phyloP scores from a whole-genome alignment of 2,329 filamentous ascomycete genomes.

The Fusarium sp. region DNA sequence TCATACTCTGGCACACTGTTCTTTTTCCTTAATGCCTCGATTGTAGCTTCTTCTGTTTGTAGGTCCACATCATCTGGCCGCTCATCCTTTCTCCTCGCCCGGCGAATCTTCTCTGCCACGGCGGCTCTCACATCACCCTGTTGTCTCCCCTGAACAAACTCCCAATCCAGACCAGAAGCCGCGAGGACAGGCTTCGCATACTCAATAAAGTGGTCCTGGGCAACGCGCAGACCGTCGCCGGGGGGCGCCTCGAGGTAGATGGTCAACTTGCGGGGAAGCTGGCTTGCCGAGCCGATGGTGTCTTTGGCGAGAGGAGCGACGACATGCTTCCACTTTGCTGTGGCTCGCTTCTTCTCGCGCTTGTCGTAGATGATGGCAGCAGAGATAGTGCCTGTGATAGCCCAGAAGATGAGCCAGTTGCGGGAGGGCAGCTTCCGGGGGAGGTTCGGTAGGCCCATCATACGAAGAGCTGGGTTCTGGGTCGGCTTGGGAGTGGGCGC shows the following conservation, averaged over 20 bases:
- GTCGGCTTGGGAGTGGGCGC: conserved; percentile 57
- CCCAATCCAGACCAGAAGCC: conserved; percentile 92
- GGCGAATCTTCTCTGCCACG: conserved; percentile 86
- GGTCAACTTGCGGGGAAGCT: conserved; percentile 85
- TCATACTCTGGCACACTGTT: conserved; percentile 78
- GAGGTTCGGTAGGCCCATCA: conserved; percentile 88
- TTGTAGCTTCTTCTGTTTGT: conserved; percentile 63
- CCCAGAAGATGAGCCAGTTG: conserved; percentile 97
- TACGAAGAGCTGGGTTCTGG: conserved; percentile 78
- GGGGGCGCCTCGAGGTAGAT: conserved; percentile 89
- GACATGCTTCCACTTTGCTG: conserved; percentile 85
- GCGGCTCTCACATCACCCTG: conserved; percentile 94
- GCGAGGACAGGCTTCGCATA: conserved; percentile 95
- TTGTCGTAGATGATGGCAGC: conserved; percentile 91
- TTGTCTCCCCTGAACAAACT: conserved; percentile 90
- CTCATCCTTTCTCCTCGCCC: conserved; percentile 71
- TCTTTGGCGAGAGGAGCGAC: conserved; percentile 88
- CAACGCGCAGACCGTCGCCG: conserved; percentile 82
- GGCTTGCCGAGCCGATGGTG: conserved; percentile 73
- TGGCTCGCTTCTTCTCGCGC: conserved; percentile 86
- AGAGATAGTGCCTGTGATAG: conserved; percentile 81
- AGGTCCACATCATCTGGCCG: conserved; percentile 61
- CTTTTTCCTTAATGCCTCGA: conserved; percentile 73
- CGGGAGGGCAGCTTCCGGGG: conserved; percentile 89
- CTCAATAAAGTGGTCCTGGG: conserved; percentile 96